Base-by-base conservation (phyloP, 495 filamentous ascomycete genomes). In the Xylaria nigripes region DNA sequence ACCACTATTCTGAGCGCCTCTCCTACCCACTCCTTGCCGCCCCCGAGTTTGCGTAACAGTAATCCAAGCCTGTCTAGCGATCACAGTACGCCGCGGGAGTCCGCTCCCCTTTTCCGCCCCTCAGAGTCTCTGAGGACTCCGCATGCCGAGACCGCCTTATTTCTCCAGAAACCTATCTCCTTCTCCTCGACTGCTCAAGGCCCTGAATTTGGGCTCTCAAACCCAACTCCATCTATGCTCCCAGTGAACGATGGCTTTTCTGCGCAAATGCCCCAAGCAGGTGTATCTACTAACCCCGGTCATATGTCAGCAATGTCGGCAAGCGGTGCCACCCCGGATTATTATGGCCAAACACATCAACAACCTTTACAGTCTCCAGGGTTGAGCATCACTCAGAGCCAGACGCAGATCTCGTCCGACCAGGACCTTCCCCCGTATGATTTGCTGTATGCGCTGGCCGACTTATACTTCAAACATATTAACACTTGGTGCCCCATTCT, bases 401-500 rank as follows among this genome's bases (percentile, higher is more conserved):
- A 65, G 54, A 55, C 59, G 16, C 77, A 65, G 63, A 72, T 70
- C 45, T 48, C 77, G 8, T 62, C 82, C 5, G 87, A 91, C 58
- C 76, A 86, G 45, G 86, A 90, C 54, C 79, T 94, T 16, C 90
- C 90, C 1, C 89, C 90, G 6, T 91, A 94, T 55, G 87, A 92
- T 67, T 66, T 95, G 18, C 69, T 94, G 6, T 93, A 89, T 57
- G 82, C 85, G 1, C 70, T 95, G 22, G 85, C 87, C 6, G 87
- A 94, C 62, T 73, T 94, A 2, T 95, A 91, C 67, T 95, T 95
- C 67, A 87, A 92, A 59, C 86, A 93, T 57, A 81, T 95, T 64
- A 91, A 94, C 64, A 86, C 87, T 0, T 94, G 88, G 85, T 94
- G 87, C 69, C 90, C 90, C 0, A 92, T 95, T 19, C 73, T 95